phyloP scores from a whole-genome alignment of 345 rosid species.

The Bruguiera parviflora region DNA sequence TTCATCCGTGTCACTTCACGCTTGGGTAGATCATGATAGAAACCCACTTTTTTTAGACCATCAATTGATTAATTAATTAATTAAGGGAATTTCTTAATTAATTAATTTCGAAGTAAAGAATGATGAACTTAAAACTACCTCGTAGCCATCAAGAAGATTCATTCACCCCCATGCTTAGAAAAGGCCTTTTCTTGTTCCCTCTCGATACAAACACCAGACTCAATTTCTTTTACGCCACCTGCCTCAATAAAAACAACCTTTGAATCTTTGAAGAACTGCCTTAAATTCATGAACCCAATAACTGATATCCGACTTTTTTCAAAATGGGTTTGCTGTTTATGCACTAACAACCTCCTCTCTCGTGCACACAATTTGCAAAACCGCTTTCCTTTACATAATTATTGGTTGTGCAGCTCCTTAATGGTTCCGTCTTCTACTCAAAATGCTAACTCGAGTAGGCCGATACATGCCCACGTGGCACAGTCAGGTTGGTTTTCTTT shows the following conservation, averaged over 20 bases:
- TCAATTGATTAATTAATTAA: too few relatives aligned
- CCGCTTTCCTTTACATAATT: conserved; percentile 37
- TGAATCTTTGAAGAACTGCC: conserved; percentile 27
- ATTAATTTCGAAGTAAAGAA: too few relatives aligned
- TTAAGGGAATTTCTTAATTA: too few relatives aligned
- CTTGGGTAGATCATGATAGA: neutral
- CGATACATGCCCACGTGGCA: conserved; percentile 35
- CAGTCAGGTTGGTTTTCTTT: conserved; percentile 44
- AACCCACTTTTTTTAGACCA: too few relatives aligned
- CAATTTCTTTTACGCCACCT: conserved; percentile 29
- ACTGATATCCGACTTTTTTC: conserved; percentile 36
- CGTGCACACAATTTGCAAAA: conserved; percentile 27
- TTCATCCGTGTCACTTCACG: neutral
- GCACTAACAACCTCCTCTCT: conserved; percentile 38
- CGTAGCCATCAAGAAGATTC: too few relatives aligned
- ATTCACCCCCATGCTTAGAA: conserved; percentile 29
- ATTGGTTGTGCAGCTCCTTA: conserved; percentile 40
- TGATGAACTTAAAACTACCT: too few relatives aligned
- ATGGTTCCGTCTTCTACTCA: conserved; percentile 33
- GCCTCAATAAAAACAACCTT: conserved; percentile 17
- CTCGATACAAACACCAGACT: conserved; percentile 24
- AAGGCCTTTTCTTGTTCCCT: conserved; percentile 24
- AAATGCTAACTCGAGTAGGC: conserved; percentile 32
- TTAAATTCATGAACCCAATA: conserved; percentile 28
- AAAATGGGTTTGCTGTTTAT: conserved; percentile 35